Base-by-base conservation (phyloP, 2,329 filamentous ascomycete genomes). In the Phyllosticta capitalensis region DNA sequence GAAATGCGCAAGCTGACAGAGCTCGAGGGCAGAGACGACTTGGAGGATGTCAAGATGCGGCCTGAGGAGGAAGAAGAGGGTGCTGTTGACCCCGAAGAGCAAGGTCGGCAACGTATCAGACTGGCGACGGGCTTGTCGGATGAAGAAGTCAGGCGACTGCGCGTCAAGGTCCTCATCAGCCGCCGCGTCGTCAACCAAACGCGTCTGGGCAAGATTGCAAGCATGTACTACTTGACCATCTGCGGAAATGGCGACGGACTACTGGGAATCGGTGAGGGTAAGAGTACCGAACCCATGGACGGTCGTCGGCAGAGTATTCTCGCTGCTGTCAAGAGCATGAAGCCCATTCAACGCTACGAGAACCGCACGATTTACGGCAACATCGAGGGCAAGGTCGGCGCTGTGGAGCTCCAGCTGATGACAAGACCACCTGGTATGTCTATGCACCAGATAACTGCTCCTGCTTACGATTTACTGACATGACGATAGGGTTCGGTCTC, bases 161-260 rank as follows among this genome's bases (percentile, higher is more conserved):
- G 82, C 61, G 76, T 83, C 64, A 96, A 95, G 80, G 79, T 81
- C 54, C 76, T 99, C 53, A 88, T 95, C 53, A 69, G 71, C 4
- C 89, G 92, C 68, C 75, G 76, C 49, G 94, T 99, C 61, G 79
- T 83, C 64, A 97, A 99, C 76, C 92, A 97, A 81, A 97, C 94
- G 21, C 89, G 92, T 78, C 84, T 99, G 75, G 94, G 94, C 71
- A 99, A 97, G 81, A 87, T 99, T 61, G 81, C 82, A 65, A 89
- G 87, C 72, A 68, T 81, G 49, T 95, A 92, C 68, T 80, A 84
- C 66, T 76, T 97, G 62, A 85, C 85, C 49, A 85, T 96, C 65
- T 92, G 91, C 5, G 94, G 94, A 56, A 95, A 97, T 74, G 82
- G 84, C 61, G 83, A 94, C 65, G 94, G 94, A 17, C 81, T 92